Percentiles rank a stretch among this genome's conserved stretches.
Evolutionary conservation across 805 yeast genomes (phyloP).

Genomic region (Komagataella pastoris): DNA sequence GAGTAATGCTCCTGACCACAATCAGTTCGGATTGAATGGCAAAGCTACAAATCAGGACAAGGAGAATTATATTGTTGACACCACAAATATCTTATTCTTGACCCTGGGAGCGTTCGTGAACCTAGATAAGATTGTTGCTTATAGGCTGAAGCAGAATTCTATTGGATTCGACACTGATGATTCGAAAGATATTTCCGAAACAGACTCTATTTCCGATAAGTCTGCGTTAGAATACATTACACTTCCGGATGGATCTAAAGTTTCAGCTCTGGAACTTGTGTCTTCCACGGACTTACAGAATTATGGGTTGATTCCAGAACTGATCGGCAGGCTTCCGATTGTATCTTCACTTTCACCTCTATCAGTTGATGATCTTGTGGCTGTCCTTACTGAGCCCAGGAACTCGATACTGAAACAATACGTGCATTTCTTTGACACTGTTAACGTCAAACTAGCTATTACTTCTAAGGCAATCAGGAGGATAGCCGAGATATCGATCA

Average conservation of each 20-base stretch:
- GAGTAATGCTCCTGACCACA: constrained; percentile 2
- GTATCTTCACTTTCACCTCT: constrained; percentile 35
- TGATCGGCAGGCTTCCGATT: constrained; percentile 45
- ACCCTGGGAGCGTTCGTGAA: constrained; percentile 55
- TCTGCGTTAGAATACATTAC: constrained; percentile 18
- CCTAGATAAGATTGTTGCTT: constrained; percentile 31
- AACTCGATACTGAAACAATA: constrained; percentile 42
- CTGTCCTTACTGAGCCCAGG: constrained; percentile 40
- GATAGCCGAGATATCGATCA: constrained; percentile 33
- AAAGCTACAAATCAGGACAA: constrained; percentile 3
- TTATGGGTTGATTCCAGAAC: constrained; percentile 47
- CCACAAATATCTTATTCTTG: constrained; percentile 41
- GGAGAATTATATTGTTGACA: constrained; percentile 35
- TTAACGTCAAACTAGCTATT: constrained; percentile 35
- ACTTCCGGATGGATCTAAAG: constrained; percentile 21
- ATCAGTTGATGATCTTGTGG: constrained; percentile 27
- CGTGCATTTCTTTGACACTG: constrained; percentile 36
- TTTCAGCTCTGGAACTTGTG: constrained; percentile 29
- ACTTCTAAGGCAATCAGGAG: constrained; percentile 32
- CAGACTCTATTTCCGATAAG: background rate
- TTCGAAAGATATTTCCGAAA: background rate
- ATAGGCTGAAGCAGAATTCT: constrained; percentile 19
- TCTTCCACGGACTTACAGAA: constrained; percentile 36
- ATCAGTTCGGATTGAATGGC: background rate
- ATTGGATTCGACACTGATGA: constrained; percentile 12